phyloP scores from a whole-genome alignment of 805 yeast genomes.

The Tetrapisispora namnaoensis region DNA sequence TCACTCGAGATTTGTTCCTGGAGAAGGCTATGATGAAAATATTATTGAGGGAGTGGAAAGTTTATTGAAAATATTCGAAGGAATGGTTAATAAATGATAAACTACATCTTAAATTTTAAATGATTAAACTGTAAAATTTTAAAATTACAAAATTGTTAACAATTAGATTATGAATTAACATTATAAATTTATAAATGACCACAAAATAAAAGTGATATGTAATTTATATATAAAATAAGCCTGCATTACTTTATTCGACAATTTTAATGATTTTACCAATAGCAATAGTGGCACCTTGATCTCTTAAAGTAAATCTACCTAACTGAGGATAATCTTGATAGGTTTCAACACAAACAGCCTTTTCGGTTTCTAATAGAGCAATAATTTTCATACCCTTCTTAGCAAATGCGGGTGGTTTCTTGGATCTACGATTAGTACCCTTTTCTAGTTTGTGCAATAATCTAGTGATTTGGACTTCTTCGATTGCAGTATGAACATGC shows the following conservation, averaged over 20 bases:
- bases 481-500: slow-evolving; percentile 98
- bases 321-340: slow-evolving; percentile 88
- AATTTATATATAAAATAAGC: not conserved
- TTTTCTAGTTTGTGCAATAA: slow-evolving; percentile 89
- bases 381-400: slow-evolving; percentile 98
- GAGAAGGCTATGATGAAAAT: slow-evolving; percentile 63
- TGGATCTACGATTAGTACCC: slow-evolving; percentile 93
- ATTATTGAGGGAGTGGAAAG: slow-evolving; percentile 60
- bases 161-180: slow-evolving; percentile 5
- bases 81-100: slow-evolving; percentile 33
- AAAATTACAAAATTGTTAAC: not conserved
- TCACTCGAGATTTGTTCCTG: slow-evolving; percentile 58
- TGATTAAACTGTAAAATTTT: not conserved
- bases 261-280: slow-evolving; percentile 95
- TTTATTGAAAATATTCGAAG: slow-evolving; percentile 21
- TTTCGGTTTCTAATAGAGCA: slow-evolving; percentile 77
- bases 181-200: not conserved
- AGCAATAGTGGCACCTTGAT: slow-evolving; percentile 96
- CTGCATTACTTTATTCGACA: slow-evolving; percentile 33
- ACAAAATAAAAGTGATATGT: slow-evolving; percentile 5
- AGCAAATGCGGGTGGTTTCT: slow-evolving; percentile 96
- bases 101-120: not conserved
- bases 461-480: slow-evolving; percentile 76
- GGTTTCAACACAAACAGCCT: slow-evolving; percentile 89
- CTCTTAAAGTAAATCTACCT: slow-evolving; percentile 97